phyloP scores from a whole-genome alignment of 108 stramenopile genomes.

The Stephanodiscus minutulus region DNA sequence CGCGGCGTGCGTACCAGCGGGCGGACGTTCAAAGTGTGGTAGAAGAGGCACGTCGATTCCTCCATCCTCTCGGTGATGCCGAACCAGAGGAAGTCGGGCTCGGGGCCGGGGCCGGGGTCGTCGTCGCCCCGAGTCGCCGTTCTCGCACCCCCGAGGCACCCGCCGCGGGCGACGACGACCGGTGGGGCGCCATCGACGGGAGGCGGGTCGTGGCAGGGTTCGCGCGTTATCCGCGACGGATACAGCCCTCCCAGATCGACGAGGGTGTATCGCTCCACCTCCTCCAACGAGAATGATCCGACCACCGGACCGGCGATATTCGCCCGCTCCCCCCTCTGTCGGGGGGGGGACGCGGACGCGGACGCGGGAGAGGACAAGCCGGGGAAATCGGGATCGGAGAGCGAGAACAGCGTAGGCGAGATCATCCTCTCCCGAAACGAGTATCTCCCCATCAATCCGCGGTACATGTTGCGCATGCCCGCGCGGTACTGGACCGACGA shows the following conservation, averaged over 20 bases:
- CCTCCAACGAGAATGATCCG: neutral
- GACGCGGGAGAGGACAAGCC: neutral
- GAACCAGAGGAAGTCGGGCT: slow-evolving; percentile 41
- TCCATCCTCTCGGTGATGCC: slow-evolving; percentile 42
- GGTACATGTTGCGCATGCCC: slow-evolving; percentile 30
- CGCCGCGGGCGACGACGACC: too few relatives aligned
- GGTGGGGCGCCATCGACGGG: too few relatives aligned
- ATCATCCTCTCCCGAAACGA: slow-evolving; percentile 13
- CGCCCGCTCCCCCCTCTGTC: too few relatives aligned
- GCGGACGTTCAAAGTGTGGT: slow-evolving; percentile 7
- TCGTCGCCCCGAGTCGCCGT: neutral
- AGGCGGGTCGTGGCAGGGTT: too few relatives aligned
- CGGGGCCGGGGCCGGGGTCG: neutral
- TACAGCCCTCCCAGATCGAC: slow-evolving; percentile 38
- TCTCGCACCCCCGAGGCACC: too few relatives aligned
- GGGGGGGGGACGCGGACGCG: too few relatives aligned
- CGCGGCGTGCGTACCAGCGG: slow-evolving; percentile 9
- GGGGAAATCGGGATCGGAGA: slow-evolving; percentile 3
- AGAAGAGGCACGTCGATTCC: slow-evolving; percentile 35
- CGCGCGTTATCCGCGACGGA: neutral
- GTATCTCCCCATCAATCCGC: slow-evolving; percentile 20
- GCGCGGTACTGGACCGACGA: neutral
- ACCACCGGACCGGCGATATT: too few relatives aligned
- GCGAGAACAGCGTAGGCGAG: neutral
- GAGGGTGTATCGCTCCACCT: slow-evolving; percentile 28